Percentiles rank a stretch among this genome's conserved stretches.
These are phyloP conservation scores for Santalum album DNA, from an alignment of 164 flowering plant species.

Conservation along the genomic window DNA sequence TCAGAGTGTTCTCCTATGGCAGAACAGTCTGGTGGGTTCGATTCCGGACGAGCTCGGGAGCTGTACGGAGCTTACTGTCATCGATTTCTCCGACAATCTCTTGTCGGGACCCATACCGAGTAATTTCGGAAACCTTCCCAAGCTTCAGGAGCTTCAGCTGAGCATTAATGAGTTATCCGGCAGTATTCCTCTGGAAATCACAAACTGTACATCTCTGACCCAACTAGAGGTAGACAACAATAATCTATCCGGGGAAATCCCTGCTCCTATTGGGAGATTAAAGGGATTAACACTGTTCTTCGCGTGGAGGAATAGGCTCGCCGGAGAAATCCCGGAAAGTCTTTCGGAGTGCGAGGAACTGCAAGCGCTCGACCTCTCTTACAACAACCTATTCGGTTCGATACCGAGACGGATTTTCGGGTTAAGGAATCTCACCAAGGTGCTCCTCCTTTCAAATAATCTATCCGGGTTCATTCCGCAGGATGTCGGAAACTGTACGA, in stretches of 20 bases:
- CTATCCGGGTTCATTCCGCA: constrained; percentile 76
- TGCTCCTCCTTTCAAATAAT: constrained; percentile 72
- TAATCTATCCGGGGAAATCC: constrained; percentile 66
- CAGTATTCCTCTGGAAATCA: constrained; percentile 48
- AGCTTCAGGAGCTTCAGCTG: constrained; percentile 68
- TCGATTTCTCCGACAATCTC: constrained; percentile 74
- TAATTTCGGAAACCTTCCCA: constrained; percentile 47
- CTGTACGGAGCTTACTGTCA: constrained; percentile 46
- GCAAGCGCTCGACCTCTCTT: constrained; percentile 85
- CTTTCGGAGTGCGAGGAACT: constrained; percentile 60
- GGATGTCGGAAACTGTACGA: constrained; percentile 80
- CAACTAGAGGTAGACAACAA: constrained; percentile 87
- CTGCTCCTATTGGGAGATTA: constrained; percentile 45
- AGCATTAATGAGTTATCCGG: constrained; percentile 77
- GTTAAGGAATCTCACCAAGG: constrained; percentile 67
- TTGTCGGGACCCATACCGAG: constrained; percentile 67
- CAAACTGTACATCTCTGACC: constrained; percentile 52
- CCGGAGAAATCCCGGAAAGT: constrained; percentile 63
- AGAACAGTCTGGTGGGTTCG: constrained; percentile 78
- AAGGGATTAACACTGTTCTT: constrained; percentile 63
- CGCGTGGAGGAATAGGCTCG: constrained; percentile 76
- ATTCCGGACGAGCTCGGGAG: constrained; percentile 73
- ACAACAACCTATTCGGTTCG: constrained; percentile 57
- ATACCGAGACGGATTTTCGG: constrained; percentile 62
- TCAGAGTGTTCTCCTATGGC: constrained; percentile 68